phyloP scores from a whole-genome alignment of 345 rosid species.

The Eucalyptus regnans region DNA sequence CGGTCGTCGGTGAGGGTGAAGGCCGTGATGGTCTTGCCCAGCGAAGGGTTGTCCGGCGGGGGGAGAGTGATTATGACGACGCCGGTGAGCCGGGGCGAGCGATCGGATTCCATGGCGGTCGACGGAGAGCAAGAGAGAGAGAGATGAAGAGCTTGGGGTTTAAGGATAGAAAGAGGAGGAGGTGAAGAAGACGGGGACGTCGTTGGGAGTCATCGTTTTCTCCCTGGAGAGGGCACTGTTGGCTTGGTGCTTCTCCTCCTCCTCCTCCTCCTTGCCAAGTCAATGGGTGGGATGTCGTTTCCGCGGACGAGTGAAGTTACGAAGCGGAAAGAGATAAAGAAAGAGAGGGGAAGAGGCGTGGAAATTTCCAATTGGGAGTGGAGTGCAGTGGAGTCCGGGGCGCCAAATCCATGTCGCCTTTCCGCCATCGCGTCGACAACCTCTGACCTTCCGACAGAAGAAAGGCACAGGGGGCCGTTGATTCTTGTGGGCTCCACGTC shows the following conservation, averaged over 20 bases:
- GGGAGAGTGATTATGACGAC: slow-evolving; percentile 87
- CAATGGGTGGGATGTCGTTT: not conserved
- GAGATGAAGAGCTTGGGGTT: not conserved
- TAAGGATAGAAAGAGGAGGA: not conserved
- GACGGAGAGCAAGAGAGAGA: not conserved
- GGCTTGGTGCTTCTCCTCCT: not conserved
- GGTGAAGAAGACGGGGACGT: not conserved
- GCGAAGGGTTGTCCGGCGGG: slow-evolving; percentile 62
- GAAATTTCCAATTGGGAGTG: not conserved
- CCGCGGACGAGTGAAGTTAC: not conserved
- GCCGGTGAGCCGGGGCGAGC: slow-evolving; percentile 14
- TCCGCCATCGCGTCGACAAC: not conserved
- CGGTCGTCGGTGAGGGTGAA: slow-evolving; percentile 39
- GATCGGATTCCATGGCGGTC: slow-evolving; percentile 31
- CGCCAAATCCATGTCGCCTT: not conserved
- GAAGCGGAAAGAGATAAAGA: not conserved
- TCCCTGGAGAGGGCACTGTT: not conserved
- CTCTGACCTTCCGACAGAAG: not conserved
- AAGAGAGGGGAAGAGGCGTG: not conserved
- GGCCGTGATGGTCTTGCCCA: slow-evolving; percentile 89
- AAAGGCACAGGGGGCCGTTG: not conserved
- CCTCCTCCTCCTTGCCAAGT: not conserved
- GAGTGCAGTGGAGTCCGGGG: too few species aligned
- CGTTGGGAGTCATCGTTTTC: not conserved
- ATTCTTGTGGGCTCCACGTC: not conserved